phyloP scores from a whole-genome alignment of 2,329 filamentous ascomycete genomes.

The Ascochyta viciae-villosae region DNA sequence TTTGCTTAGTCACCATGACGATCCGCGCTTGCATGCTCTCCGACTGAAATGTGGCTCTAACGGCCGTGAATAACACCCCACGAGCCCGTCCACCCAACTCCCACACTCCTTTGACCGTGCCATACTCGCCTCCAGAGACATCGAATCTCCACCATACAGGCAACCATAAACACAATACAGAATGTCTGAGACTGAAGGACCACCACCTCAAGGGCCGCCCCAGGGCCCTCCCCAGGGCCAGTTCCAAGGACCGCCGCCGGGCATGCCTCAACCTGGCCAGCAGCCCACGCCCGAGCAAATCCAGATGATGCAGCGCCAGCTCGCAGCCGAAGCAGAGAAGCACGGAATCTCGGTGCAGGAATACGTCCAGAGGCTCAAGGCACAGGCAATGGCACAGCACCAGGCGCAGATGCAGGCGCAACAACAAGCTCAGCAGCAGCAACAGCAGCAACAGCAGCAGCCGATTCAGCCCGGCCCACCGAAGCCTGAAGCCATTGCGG shows the following conservation, averaged over 20 bases:
- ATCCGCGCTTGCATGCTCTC: not conserved
- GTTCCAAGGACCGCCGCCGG: conserved; percentile 23
- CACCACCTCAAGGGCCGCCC: conserved; percentile 24
- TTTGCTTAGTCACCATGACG: conserved; percentile 12
- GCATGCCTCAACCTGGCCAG: conserved; percentile 50
- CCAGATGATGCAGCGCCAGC: conserved; percentile 79
- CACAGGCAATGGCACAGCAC: conserved; percentile 63
- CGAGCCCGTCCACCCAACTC: conserved; percentile 2
- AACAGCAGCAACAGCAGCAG: conserved; percentile 53
- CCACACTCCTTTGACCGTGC: conserved; percentile 14
- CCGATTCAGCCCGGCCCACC: conserved; percentile 80
- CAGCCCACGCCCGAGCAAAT: conserved; percentile 84
- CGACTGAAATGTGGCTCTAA: conserved; percentile 21
- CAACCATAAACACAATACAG: conserved; percentile 9
- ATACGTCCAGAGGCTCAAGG: conserved; percentile 69
- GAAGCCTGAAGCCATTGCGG: conserved; percentile 84
- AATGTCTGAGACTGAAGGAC: conserved; percentile 34
- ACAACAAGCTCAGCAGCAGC: conserved; percentile 45
- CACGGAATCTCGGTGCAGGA: conserved; percentile 84
- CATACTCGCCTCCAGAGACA: not conserved
- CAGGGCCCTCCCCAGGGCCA: conserved; percentile 27
- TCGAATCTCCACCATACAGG: not conserved
- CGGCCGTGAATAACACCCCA: conserved; percentile 14
- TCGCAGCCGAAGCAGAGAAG: conserved; percentile 82
- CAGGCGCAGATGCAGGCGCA: conserved; percentile 51